Conservation (phyloP, 257 asterid species). For the Leptodermis oblonga region DNA sequence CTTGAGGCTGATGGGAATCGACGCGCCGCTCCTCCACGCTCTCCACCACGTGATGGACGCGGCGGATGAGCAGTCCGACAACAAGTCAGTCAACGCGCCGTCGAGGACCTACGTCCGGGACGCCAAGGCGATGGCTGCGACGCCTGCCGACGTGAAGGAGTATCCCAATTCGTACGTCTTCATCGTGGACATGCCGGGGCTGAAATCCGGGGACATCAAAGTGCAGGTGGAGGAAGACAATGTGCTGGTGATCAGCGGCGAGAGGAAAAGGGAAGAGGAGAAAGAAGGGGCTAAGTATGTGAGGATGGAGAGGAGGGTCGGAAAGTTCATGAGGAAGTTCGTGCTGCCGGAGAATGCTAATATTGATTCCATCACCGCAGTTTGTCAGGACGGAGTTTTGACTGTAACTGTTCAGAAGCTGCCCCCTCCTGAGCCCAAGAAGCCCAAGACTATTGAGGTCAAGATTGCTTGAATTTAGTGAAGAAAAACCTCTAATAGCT, state of each 20-base stretch:
- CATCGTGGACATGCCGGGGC: slow-evolving; percentile 27
- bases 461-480: slow-evolving; percentile 34
- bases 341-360: slow-evolving; percentile 74
- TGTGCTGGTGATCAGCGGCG: slow-evolving; percentile 37
- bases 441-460: slow-evolving; percentile 67
- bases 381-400: slow-evolving; percentile 72
- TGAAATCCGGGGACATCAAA: slow-evolving; percentile 27
- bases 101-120: slow-evolving; percentile 23
- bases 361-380: slow-evolving; percentile 51
- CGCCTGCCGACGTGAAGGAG: slow-evolving; percentile 28
- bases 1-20: slow-evolving; percentile 51
- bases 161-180: slow-evolving; percentile 13
- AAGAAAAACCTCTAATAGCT: not conserved
- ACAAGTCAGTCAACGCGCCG: slow-evolving; percentile 14
- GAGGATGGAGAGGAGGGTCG: slow-evolving; percentile 70
- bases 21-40: slow-evolving; percentile 25
- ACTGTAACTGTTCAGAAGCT: slow-evolving; percentile 63
- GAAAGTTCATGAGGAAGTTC: slow-evolving; percentile 76
- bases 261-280: slow-evolving; percentile 41
- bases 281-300: slow-evolving; percentile 49
- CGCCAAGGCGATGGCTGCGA: slow-evolving; percentile 25
- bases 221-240: slow-evolving; percentile 30
- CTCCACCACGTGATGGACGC: slow-evolving; percentile 22
- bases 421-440: slow-evolving; percentile 91
- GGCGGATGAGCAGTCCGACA: slow-evolving; percentile 15